phyloP scores from a whole-genome alignment of 345 rosid species.

The Microthlaspi erraticum region DNA sequence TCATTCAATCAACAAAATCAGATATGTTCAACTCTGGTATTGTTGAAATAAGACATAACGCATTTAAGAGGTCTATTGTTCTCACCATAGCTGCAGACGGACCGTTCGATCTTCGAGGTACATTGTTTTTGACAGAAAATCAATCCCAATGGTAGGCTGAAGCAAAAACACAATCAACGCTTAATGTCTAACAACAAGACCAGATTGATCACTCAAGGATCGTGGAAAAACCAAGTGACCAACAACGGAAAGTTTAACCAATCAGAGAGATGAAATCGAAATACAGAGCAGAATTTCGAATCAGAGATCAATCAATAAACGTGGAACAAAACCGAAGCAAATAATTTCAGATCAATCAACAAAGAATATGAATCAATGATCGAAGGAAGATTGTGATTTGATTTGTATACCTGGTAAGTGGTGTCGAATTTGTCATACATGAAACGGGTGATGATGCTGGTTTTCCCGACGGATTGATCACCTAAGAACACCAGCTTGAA shows the following conservation, averaged over 20 bases:
- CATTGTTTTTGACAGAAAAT: constrained; percentile 91
- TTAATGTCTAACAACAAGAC: constrained; percentile 8
- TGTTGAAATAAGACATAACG: background rate
- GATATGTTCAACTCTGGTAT: background rate
- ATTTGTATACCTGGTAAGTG: constrained; percentile 62
- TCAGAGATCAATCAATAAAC: background rate
- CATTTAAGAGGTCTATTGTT: background rate
- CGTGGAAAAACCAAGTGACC: too few species aligned
- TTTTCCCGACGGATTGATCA: constrained; percentile 88
- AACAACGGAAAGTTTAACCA: too few species aligned
- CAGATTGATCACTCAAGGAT: too few species aligned
- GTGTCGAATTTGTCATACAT: constrained; percentile 94
- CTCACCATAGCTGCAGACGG: constrained; percentile 88
- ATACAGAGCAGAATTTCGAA: background rate
- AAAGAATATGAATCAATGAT: background rate
- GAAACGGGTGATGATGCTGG: constrained; percentile 93
- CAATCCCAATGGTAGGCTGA: constrained; percentile 94
- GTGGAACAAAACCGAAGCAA: background rate
- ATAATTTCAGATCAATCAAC: background rate
- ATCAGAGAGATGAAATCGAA: background rate
- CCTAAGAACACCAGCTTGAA: constrained; percentile 84
- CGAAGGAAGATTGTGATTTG: background rate
- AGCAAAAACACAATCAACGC: constrained; percentile 1
- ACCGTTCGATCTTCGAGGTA: constrained; percentile 94
- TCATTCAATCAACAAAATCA: background rate